phyloP scores from a whole-genome alignment of 495 filamentous ascomycete genomes.

The Hyaloscypha bicolor region DNA sequence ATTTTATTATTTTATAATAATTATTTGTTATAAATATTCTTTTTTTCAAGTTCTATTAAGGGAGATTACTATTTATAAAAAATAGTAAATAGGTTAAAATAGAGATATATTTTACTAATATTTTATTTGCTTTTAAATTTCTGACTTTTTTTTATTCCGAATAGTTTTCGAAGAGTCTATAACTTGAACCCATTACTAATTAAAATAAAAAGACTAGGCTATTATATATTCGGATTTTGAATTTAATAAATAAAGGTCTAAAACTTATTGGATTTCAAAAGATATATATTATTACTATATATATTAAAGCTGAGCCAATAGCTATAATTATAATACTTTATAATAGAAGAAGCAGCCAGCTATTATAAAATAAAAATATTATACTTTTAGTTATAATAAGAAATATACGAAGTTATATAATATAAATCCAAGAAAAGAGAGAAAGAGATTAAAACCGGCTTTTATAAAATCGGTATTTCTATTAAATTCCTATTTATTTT shows the following conservation, averaged over 20 bases:
- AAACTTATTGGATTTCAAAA: constrained; percentile 31
- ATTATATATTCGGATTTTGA: constrained; percentile 23
- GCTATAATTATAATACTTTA: constrained; percentile 31
- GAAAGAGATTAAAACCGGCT: not conserved
- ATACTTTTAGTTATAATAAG: not conserved
- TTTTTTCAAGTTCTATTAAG: constrained; percentile 16
- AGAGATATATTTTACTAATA: constrained; percentile 26
- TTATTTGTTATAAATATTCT: constrained; percentile 8
- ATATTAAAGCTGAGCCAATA: constrained; percentile 30
- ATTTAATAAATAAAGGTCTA: constrained; percentile 22
- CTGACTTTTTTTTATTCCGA: constrained; percentile 26
- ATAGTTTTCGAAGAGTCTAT: constrained; percentile 29
- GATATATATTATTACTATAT: constrained; percentile 21
- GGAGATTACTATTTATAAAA: constrained; percentile 28
- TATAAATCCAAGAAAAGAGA: not conserved
- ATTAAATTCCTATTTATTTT: constrained; percentile 3
- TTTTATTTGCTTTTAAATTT: constrained; percentile 27
- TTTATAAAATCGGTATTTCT: not conserved
- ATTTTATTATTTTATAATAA: constrained; percentile 21
- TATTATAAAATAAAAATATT: not conserved
- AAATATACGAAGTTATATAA: not conserved
- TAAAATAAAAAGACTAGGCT: constrained; percentile 26
- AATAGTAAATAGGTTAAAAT: constrained; percentile 25
- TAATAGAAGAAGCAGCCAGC: constrained; percentile 8
- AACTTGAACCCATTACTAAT: constrained; percentile 31